These are phyloP conservation scores for Lentinula raphanica DNA, from an alignment of 768 basidiomycete species.

Conservation along the genomic window DNA sequence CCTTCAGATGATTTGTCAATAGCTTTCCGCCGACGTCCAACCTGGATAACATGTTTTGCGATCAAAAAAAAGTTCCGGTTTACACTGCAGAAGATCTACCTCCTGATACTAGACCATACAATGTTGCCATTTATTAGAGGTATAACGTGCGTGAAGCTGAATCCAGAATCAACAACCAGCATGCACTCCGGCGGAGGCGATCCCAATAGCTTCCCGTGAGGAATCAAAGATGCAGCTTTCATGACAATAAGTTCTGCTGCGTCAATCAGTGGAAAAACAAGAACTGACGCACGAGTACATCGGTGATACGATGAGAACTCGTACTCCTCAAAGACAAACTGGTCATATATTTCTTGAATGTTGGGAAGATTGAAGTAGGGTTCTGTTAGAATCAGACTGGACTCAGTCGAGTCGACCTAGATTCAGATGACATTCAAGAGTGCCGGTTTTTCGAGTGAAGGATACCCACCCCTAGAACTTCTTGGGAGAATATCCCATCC, in stretches of 20 bases:
- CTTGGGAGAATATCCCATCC: constrained; percentile 81
- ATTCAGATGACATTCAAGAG: not conserved
- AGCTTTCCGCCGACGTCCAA: constrained; percentile 95
- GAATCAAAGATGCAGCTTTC: constrained; percentile 75
- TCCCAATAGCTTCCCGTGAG: constrained; percentile 67
- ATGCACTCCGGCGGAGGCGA: constrained; percentile 67
- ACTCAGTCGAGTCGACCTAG: constrained; percentile 68
- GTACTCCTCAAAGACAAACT: constrained; percentile 95
- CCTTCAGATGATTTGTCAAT: constrained; percentile 91
- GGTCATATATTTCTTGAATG: constrained; percentile 88
- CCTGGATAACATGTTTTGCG: constrained; percentile 36
- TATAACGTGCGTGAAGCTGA: constrained; percentile 90
- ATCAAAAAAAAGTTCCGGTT: constrained; percentile 10
- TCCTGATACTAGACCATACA: constrained; percentile 75
- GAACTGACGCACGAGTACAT: constrained; percentile 62
- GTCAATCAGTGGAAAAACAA: constrained; percentile 1
- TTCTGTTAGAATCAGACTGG: constrained; percentile 84
- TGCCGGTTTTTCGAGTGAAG: not conserved
- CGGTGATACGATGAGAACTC: constrained; percentile 82
- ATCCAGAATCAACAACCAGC: constrained; percentile 84
- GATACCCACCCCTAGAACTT: constrained; percentile 55
- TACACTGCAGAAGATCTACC: constrained; percentile 32
- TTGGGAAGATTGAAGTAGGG: constrained; percentile 93
- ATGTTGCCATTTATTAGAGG: constrained; percentile 74
- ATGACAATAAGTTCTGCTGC: constrained; percentile 13